phyloP scores from a whole-genome alignment of 2,329 filamentous ascomycete species.

The Dryadomyces sulphureus region DNA sequence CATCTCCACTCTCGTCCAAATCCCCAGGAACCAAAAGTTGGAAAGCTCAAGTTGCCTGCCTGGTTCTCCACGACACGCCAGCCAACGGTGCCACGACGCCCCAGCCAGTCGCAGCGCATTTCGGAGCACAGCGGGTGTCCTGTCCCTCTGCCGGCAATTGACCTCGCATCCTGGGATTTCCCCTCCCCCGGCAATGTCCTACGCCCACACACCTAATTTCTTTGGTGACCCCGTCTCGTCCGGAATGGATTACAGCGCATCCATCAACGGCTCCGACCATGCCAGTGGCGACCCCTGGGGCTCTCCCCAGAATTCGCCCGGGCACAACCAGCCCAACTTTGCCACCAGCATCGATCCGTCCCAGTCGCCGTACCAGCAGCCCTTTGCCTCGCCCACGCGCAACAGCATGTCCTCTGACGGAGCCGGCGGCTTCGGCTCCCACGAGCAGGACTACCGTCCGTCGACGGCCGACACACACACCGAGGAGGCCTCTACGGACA shows the following conservation, averaged over 20 bases:
- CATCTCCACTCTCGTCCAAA: too few species aligned
- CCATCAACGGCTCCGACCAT: conserved; percentile 39
- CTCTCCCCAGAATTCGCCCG: conserved; percentile 35
- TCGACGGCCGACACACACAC: conserved; percentile 26
- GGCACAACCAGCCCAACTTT: conserved; percentile 29
- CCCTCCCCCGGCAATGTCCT: background rate
- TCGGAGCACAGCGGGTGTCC: too few species aligned
- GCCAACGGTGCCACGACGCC: too few species aligned
- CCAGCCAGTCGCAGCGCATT: too few species aligned
- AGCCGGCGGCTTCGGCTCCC: conserved; percentile 18
- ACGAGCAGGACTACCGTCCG: conserved; percentile 28
- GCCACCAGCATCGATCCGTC: conserved; percentile 23
- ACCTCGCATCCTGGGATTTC: background rate
- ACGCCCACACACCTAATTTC: background rate
- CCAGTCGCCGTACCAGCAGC: conserved; percentile 23
- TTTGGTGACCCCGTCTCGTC: background rate
- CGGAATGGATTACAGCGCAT: conserved; percentile 43
- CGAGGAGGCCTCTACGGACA: conserved; percentile 16
- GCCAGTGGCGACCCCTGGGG: conserved; percentile 41
- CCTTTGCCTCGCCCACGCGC: conserved; percentile 20
- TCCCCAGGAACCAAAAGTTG: too few species aligned
- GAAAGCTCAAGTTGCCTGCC: too few species aligned
- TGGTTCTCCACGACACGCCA: too few species aligned
- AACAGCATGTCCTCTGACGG: conserved; percentile 26
- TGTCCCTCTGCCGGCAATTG: background rate